phyloP scores from a whole-genome alignment of 1,284 basidiomycete genomes.

The Wolfiporia cocos region DNA sequence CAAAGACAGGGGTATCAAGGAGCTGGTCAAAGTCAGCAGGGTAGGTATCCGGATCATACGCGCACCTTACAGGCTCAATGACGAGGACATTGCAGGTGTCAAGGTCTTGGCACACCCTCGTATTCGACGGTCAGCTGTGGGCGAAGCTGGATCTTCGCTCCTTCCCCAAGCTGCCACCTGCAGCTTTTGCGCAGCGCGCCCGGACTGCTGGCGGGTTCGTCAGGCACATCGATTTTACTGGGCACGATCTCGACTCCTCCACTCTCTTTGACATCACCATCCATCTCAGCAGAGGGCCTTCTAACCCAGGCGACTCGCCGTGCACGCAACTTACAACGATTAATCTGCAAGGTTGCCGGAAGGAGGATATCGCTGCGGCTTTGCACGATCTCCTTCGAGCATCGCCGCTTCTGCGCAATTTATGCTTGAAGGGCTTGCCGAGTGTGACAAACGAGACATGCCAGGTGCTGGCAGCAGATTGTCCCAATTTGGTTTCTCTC shows the following conservation, averaged over 20 bases:
- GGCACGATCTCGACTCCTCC: conserved; percentile 51
- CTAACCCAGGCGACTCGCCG: conserved; percentile 28
- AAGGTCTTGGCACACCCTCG: conserved; percentile 70
- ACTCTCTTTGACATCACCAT: conserved; percentile 47
- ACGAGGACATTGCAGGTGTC: conserved; percentile 57
- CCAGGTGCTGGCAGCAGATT: conserved; percentile 53
- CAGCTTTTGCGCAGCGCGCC: conserved; percentile 44
- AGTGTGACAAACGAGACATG: conserved; percentile 72
- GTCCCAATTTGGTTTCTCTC: conserved; percentile 50
- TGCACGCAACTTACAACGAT: conserved; percentile 64
- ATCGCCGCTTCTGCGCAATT: conserved; percentile 52
- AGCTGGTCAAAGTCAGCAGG: conserved; percentile 75
- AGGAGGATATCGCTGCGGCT: conserved; percentile 52
- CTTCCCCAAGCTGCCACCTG: conserved; percentile 50
- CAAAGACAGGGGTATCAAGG: conserved; percentile 61
- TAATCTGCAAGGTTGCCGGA: conserved; percentile 76
- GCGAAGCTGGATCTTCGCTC: conserved; percentile 50
- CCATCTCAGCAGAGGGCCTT: conserved; percentile 40
- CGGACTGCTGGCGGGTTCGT: conserved; percentile 62
- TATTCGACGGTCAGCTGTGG: conserved; percentile 90
- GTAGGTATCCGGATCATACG: conserved; percentile 36
- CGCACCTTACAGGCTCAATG: conserved; percentile 10
- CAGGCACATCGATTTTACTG: conserved; percentile 55
- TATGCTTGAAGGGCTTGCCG: conserved; percentile 64
- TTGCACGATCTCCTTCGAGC: conserved; percentile 68